Conservation (phyloP, 148 eudicot species). For the Chenopodium quinoa region DNA sequence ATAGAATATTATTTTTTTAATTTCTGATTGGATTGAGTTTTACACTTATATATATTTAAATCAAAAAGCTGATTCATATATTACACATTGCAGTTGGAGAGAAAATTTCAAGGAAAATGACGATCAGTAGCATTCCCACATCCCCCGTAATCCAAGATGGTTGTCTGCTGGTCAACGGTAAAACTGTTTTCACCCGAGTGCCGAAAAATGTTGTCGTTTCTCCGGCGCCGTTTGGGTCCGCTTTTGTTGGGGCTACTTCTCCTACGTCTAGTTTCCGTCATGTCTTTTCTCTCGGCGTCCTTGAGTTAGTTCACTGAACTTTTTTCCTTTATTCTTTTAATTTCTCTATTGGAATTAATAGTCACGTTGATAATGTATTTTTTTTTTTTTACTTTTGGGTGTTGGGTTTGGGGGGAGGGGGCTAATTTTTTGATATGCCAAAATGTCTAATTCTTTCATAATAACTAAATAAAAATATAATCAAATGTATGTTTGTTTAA, state of each 20-base stretch:
- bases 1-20: neutral
- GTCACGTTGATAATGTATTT: neutral
- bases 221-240: constrained; percentile 25
- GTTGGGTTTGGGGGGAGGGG: no score
- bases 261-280: constrained; percentile 28
- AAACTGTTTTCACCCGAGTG: constrained; percentile 32
- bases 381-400: neutral
- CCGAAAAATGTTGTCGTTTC: constrained; percentile 33
- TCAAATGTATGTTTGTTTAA: no score
- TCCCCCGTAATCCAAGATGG: constrained; percentile 22
- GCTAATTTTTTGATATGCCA: no score
- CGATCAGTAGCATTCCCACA: constrained; percentile 21
- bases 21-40: neutral
- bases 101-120: constrained; percentile 11
- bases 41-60: no score
- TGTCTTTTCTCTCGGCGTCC: constrained; percentile 36
- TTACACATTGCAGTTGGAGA: neutral
- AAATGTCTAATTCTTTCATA: no score
- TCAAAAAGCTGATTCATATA: neutral
- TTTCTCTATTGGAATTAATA: no score
- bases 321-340: neutral
- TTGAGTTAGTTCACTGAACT: constrained; percentile 23
- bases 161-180: constrained; percentile 36
- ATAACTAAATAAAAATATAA: no score
- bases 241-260: constrained; percentile 37